Evolutionary conservation across 768 basidiomycete genomes (phyloP).

Genomic region (Glaciozyma martinii): DNA sequence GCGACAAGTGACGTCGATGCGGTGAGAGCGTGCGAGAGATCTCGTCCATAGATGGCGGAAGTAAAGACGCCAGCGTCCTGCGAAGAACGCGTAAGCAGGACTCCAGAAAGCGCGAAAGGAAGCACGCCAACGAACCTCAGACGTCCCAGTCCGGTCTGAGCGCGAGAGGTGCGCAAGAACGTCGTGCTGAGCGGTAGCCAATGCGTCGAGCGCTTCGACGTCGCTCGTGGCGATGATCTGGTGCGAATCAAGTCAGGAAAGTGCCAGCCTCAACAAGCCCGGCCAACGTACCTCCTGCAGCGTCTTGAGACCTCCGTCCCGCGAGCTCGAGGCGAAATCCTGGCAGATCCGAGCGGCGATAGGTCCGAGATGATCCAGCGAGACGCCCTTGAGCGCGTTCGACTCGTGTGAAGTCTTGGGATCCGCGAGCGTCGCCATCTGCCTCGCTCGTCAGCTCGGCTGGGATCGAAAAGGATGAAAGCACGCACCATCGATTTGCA

Average conservation of each 20-base stretch:
- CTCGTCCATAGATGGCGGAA: constrained; percentile 9
- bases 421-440: constrained; percentile 79
- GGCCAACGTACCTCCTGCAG: constrained; percentile 59
- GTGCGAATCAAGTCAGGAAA: not conserved
- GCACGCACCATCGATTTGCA: constrained; percentile 71
- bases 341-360: constrained; percentile 73
- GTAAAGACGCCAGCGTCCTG: constrained; percentile 30
- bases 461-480: not conserved
- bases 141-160: constrained; percentile 59
- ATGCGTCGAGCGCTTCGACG: constrained; percentile 49
- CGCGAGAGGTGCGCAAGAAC: constrained; percentile 60
- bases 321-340: constrained; percentile 42
- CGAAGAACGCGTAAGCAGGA: not conserved
- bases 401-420: constrained; percentile 62
- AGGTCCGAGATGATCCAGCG: constrained; percentile 86
- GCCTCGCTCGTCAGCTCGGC: not conserved
- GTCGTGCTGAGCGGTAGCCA: constrained; percentile 57
- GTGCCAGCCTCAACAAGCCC: not conserved
- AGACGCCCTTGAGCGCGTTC: constrained; percentile 78
- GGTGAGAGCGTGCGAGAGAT: not conserved
- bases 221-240: constrained; percentile 53
- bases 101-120: not conserved
- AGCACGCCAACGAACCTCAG: constrained; percentile 51
- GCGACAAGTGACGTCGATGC: not conserved
- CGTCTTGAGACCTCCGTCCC: constrained; percentile 37